Evolutionary conservation across 305 asterid genomes (phyloP).

Genomic region (Solanum hybrid): DNA sequence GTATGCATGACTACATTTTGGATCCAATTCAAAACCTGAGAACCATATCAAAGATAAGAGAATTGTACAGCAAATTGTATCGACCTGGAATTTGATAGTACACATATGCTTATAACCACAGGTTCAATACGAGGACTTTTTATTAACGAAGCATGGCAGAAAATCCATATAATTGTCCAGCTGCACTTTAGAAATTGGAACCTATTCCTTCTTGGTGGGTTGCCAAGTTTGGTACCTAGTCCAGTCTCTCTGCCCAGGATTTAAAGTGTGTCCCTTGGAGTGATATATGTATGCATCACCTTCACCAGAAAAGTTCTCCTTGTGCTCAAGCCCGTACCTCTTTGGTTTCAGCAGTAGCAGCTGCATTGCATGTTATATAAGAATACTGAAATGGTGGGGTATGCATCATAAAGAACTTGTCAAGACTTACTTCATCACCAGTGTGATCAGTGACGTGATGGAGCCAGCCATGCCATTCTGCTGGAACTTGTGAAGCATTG

Average conservation of each 20-base stretch:
- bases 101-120: background rate
- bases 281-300: conserved; percentile 94
- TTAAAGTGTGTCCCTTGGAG: conserved; percentile 85
- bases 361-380: conserved; percentile 37
- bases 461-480: conserved; percentile 99
- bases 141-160: conserved; percentile 17
- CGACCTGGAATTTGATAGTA: background rate
- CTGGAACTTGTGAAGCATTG: conserved; percentile 96
- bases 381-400: background rate
- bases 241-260: conserved; percentile 97
- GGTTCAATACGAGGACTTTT: conserved; percentile 19
- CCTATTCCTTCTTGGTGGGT: conserved; percentile 39
- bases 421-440: conserved; percentile 71
- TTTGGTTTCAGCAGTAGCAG: conserved; percentile 81
- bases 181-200: conserved; percentile 8
- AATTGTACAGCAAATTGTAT: background rate
- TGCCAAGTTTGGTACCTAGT: conserved; percentile 84
- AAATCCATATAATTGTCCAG: conserved; percentile 10
- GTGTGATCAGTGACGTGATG: conserved; percentile 89
- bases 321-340: conserved; percentile 89
- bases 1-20: background rate
- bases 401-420: background rate
- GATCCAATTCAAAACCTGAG: background rate
- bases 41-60: background rate
- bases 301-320: conserved; percentile 84